Base-by-base conservation (phyloP, 495 filamentous ascomycete genomes). In the Penicillium daleae region DNA sequence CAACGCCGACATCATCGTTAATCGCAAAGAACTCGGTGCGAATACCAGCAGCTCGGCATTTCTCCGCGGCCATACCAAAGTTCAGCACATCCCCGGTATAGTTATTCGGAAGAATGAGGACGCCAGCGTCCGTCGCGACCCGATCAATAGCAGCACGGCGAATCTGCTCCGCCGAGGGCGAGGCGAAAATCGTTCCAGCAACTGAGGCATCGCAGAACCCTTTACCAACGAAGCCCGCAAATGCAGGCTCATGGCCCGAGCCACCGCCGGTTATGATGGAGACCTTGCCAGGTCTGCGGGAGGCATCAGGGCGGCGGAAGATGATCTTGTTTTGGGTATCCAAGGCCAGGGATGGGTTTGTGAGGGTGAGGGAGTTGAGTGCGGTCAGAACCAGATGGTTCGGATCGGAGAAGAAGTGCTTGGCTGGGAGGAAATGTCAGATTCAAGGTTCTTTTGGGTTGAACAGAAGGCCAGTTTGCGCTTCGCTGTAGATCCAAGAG, bases 1-100 rank as follows among this genome's bases (percentile, higher is more conserved):
- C 95, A 32, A 99, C 95, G 21, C 94, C 92, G 0, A 93, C 95
- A 74, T 99, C 95, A 67, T 99, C 95, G n/a, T 87, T 92, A 33
- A 98, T 93, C 10, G 97, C 89, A 24, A 97, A 88, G 89, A 97
- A 97, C 72, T 97, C 93, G 0, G 92, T 90, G 29, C 87, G 77
- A 50, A 92, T 76, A 0, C 92, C 95, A 0, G 86, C 83, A 0
- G 93, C 93, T 61, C 89, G 88, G 12, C 92, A 93, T 79, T 97
- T 97, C 76, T 97, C 95, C 21, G 93, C 89, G 0, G 87, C 95
- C 82, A 98, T 89, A 37, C 95, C 95, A 72, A 99, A 99, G 74
- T 97, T 95, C 56, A 99, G 80, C 44, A 97, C 87, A 75, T 99
- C 95, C 21, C 82, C 82, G 5, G 87, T 89, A 64, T 89, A 89